These are phyloP conservation scores for Jaltomata sinuosa DNA, from an alignment of 257 asterid genomes.

Conservation along the genomic window DNA sequence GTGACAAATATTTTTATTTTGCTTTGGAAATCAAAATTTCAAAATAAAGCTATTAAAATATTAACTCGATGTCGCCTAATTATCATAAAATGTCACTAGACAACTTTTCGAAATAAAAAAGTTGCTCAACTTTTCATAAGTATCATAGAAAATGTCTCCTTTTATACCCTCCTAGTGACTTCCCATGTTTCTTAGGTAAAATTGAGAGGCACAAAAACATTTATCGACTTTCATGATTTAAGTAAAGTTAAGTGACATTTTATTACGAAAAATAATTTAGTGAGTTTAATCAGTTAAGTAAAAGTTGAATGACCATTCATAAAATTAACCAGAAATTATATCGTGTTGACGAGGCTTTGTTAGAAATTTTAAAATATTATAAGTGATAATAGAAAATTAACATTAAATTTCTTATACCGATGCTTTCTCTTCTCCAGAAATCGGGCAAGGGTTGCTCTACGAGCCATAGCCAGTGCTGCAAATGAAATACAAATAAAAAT, in stretches of 20 bases:
- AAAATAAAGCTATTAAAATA: too few relatives aligned
- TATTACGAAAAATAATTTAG: neutral
- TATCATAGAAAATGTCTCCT: too few relatives aligned
- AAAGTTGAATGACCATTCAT: neutral
- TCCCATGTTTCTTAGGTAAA: neutral
- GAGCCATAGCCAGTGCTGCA: conserved; percentile 52
- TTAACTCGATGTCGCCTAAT: too few relatives aligned
- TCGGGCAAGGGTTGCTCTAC: conserved; percentile 53
- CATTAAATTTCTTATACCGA: conserved; percentile 10
- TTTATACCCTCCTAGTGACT: too few relatives aligned
- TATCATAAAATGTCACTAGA: too few relatives aligned
- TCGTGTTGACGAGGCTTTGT: neutral
- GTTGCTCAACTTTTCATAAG: too few relatives aligned
- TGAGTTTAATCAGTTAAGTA: neutral
- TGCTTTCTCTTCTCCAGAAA: conserved; percentile 48
- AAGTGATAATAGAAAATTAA: neutral
- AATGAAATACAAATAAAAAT: neutral
- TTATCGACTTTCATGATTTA: neutral
- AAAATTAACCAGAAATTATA: neutral
- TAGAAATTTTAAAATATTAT: neutral
- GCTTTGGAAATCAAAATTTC: neutral
- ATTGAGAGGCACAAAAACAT: neutral
- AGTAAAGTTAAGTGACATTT: neutral
- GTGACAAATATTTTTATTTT: neutral
- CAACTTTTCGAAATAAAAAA: too few relatives aligned